Conservation (phyloP, 225 moss, liverwort and hornwort genomes). For the Lunularia cruciata region DNA sequence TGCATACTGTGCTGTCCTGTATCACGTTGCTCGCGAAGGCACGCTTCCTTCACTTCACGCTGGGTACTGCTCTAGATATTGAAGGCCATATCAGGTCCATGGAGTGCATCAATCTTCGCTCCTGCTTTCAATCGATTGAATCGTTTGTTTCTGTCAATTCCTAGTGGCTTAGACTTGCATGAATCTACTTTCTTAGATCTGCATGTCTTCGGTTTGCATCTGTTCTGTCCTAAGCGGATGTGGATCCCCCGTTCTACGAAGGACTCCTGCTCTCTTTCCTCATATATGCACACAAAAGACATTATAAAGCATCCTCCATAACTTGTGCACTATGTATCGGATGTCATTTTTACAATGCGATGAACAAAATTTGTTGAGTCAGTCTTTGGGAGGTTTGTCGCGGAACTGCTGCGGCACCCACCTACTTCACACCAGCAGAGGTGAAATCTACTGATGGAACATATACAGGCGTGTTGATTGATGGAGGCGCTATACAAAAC, state of each 20-base stretch:
- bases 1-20: too few species aligned
- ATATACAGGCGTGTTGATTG: conserved; percentile 66
- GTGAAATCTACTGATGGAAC: conserved; percentile 75
- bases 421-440: conserved; percentile 83
- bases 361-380: conserved; percentile 12
- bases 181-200: too few species aligned
- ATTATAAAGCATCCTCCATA: background rate
- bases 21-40: too few species aligned
- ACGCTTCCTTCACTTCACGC: too few species aligned
- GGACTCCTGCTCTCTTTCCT: background rate
- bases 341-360: background rate
- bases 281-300: background rate
- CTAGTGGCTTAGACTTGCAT: too few species aligned
- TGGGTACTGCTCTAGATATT: too few species aligned
- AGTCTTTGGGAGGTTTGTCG: conserved; percentile 96
- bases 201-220: too few species aligned
- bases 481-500: conserved; percentile 94
- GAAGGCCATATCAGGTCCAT: too few species aligned
- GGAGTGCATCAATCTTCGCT: too few species aligned
- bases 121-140: too few species aligned
- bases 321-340: background rate
- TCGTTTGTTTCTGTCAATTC: too few species aligned
- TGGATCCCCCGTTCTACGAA: background rate
- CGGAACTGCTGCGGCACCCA: conserved; percentile 88
- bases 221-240: too few species aligned